Percentiles rank a stretch among this genome's conserved stretches.
phyloP scores from a whole-genome alignment of 768 basidiomycete genomes.

The Leccinum imitatum region DNA sequence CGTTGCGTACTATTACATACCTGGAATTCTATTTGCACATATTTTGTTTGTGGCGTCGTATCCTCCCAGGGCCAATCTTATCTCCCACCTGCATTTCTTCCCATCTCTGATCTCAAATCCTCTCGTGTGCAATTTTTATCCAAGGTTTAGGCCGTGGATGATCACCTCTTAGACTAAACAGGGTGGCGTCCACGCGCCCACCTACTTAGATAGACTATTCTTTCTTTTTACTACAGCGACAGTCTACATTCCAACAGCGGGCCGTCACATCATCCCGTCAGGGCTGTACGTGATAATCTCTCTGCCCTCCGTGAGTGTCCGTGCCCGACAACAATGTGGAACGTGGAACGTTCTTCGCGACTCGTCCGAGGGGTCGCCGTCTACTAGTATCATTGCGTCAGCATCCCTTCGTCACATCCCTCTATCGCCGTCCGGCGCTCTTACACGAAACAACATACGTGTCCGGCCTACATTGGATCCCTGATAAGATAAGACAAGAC shows the following conservation, averaged over 20 bases:
- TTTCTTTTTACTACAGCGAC: background rate
- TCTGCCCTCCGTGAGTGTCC: slow-evolving; percentile 6
- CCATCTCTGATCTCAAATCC: slow-evolving; percentile 11
- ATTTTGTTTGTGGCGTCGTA: slow-evolving; percentile 26
- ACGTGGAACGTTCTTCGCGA: slow-evolving; percentile 19
- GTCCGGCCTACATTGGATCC: slow-evolving; percentile 20
- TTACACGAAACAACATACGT: slow-evolving; percentile 23
- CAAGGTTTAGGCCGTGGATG: slow-evolving; percentile 15
- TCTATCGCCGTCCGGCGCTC: slow-evolving; percentile 18
- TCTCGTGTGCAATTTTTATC: slow-evolving; percentile 2
- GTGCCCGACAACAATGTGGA: slow-evolving; percentile 17
- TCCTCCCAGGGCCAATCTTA: slow-evolving; percentile 34
- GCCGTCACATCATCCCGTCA: slow-evolving; percentile 13
- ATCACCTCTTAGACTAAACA: background rate
- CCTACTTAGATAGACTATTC: background rate
- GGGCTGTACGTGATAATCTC: slow-evolving; percentile 25
- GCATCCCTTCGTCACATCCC: slow-evolving; percentile 8
- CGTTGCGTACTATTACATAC: slow-evolving; percentile 29
- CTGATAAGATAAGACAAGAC: slow-evolving; percentile 32
- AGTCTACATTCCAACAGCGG: background rate
- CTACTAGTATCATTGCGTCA: slow-evolving; percentile 5
- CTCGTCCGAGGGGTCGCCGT: slow-evolving; percentile 16
- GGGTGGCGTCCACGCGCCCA: background rate
- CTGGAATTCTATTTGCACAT: slow-evolving; percentile 15
- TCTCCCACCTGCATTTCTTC: slow-evolving; percentile 23